phyloP scores from a whole-genome alignment of 2,329 filamentous ascomycete genomes.

The Dactylellina cionopaga region DNA sequence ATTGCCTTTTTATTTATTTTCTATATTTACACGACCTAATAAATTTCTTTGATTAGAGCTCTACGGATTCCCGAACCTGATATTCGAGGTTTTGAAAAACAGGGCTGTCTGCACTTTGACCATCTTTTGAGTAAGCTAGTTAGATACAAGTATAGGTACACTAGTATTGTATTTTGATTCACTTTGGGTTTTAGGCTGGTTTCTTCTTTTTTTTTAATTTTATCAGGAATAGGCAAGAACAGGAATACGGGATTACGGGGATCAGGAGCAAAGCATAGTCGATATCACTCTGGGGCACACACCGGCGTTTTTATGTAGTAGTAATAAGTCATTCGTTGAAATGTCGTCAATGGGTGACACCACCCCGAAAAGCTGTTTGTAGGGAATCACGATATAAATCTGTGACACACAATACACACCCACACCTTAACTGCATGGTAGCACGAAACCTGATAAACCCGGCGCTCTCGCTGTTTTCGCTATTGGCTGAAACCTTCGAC shows the following conservation, averaged over 20 bases:
- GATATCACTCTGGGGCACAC: too few species aligned
- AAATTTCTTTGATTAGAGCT: constrained; percentile 66
- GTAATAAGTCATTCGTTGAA: not conserved
- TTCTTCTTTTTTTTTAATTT: not conserved
- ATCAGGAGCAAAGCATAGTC: too few species aligned
- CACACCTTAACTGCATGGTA: too few species aligned
- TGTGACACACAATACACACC: too few species aligned
- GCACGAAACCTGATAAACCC: constrained; percentile 39
- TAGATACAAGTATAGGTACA: not conserved
- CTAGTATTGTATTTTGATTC: not conserved
- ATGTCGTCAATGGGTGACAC: not conserved
- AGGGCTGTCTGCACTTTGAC: constrained; percentile 88
- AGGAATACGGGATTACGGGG: not conserved
- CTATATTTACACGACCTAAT: too few species aligned
- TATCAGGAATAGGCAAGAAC: not conserved
- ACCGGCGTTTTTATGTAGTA: constrained; percentile 12
- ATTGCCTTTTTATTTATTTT: not conserved
- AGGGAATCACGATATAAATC: constrained; percentile 8
- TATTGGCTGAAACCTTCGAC: not conserved
- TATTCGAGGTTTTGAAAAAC: constrained; percentile 96
- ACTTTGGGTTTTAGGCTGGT: constrained; percentile 2
- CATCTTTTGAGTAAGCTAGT: constrained; percentile 73
- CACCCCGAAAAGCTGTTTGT: too few species aligned
- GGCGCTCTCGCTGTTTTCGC: constrained; percentile 6
- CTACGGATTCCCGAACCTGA: constrained; percentile 90